Percentiles rank a stretch among this genome's conserved stretches.
Evolutionary conservation across 805 yeast genomes (phyloP).

Genomic region (Saccharomycopsis sp.): DNA sequence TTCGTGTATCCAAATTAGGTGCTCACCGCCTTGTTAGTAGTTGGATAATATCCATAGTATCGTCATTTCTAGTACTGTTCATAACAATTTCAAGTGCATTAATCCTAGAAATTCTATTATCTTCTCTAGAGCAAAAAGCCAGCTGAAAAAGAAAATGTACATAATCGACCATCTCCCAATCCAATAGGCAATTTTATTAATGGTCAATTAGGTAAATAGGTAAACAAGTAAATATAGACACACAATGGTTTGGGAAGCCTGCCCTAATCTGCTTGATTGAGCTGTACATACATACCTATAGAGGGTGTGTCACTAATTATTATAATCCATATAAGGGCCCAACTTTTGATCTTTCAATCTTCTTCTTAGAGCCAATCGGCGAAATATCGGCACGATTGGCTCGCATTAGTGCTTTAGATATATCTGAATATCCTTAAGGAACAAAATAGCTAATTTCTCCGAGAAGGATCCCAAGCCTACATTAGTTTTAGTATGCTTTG

Average conservation of each 20-base stretch:
- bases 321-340: neutral
- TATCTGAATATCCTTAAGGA: no score
- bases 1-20: neutral
- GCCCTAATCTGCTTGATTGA: neutral
- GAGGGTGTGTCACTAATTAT: neutral
- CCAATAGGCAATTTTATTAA: neutral
- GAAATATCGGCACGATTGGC: no score
- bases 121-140: neutral
- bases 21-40: neutral
- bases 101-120: neutral
- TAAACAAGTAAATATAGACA: neutral
- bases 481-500: neutral
- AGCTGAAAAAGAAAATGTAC: neutral
- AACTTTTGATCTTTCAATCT: neutral
- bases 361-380: neutral
- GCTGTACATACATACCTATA: neutral
- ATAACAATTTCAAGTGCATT: neutral
- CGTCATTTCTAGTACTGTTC: neutral
- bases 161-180: neutral
- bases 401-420: no score
- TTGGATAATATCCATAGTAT: no score
- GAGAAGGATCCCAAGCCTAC: neutral
- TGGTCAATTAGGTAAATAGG: neutral
- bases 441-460: neutral
- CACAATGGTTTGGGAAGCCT: neutral